Evolutionary conservation across 2,329 filamentous ascomycete genomes (phyloP).

Genomic region (Trichoderma atrobrunneum): DNA sequence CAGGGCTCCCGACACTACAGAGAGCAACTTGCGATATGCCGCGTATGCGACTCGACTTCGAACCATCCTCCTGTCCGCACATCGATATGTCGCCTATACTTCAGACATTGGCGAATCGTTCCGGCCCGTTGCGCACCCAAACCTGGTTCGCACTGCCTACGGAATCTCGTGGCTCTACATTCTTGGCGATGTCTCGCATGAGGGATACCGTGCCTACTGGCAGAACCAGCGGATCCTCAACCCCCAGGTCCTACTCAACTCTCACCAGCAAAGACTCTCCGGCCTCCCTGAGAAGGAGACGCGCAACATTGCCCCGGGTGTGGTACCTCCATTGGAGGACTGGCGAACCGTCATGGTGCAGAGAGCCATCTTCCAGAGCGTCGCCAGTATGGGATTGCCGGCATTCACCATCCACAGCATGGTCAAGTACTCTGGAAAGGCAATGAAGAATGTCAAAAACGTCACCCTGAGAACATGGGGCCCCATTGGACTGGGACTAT

Average conservation of each 20-base stretch:
- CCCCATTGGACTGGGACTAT: constrained; percentile 79
- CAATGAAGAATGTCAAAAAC: constrained; percentile 82
- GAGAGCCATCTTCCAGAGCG: constrained; percentile 80
- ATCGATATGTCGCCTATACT: constrained; percentile 96
- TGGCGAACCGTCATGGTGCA: constrained; percentile 89
- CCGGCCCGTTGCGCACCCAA: constrained; percentile 84
- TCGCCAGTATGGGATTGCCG: constrained; percentile 91
- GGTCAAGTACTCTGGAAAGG: constrained; percentile 81
- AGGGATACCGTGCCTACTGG: constrained; percentile 93
- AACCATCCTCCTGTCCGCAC: constrained; percentile 84
- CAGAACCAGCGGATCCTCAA: constrained; percentile 75
- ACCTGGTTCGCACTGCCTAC: constrained; percentile 77
- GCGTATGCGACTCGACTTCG: constrained; percentile 84
- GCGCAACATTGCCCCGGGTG: constrained; percentile 36
- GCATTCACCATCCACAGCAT: constrained; percentile 93
- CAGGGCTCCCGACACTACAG: constrained; percentile 68
- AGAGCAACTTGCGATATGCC: constrained; percentile 83
- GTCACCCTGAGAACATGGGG: constrained; percentile 74
- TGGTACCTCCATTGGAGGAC: constrained; percentile 74
- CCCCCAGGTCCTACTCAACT: constrained; percentile 58
- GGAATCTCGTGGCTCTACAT: constrained; percentile 92
- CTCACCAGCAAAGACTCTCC: constrained; percentile 47
- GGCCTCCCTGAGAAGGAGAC: constrained; percentile 40
- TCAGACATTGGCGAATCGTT: constrained; percentile 96
- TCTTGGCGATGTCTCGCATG: constrained; percentile 82